These are phyloP conservation scores for Irineochytrium annulatum DNA, from an alignment of 192 early-diverging fungal species.

Conservation along the genomic window DNA sequence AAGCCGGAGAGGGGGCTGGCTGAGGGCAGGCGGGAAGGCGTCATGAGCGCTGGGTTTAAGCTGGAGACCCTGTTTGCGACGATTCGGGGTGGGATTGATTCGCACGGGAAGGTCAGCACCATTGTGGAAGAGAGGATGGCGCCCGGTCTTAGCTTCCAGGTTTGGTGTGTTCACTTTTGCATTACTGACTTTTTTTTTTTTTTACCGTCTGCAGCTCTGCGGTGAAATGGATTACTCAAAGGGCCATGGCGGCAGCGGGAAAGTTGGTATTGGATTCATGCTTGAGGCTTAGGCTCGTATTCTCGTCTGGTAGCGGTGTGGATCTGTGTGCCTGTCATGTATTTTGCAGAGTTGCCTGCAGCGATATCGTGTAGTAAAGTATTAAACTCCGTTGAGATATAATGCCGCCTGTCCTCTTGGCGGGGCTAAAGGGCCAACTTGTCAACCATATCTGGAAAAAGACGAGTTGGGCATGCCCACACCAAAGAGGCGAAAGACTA, in stretches of 20 bases:
- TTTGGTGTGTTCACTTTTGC: conserved; percentile 33
- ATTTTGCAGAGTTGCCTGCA: background rate
- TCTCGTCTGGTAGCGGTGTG: background rate
- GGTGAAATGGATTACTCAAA: conserved; percentile 97
- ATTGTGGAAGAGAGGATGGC: conserved; percentile 95
- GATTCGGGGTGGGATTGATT: conserved; percentile 89
- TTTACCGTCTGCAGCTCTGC: conserved; percentile 37
- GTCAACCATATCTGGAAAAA: background rate
- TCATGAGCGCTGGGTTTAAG: conserved; percentile 95
- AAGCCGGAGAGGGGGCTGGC: conserved; percentile 39
- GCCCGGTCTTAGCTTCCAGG: conserved; percentile 84
- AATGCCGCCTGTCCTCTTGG: background rate
- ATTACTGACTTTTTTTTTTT: conserved; percentile 16
- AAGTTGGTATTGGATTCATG: conserved; percentile 77
- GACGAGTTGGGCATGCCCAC: background rate
- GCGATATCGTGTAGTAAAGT: background rate
- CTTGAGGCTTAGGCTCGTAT: conserved; percentile 66
- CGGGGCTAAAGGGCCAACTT: background rate
- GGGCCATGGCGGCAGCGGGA: conserved; percentile 47
- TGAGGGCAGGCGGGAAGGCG: conserved; percentile 77
- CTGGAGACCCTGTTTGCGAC: conserved; percentile 90
- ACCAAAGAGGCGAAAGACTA: too few species aligned
- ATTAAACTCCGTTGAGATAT: background rate
- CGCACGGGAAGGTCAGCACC: conserved; percentile 78
- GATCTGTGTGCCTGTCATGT: background rate